These are phyloP conservation scores for Anisogramma anomala DNA, from an alignment of 2,329 filamentous ascomycete species.

Conservation along the genomic window DNA sequence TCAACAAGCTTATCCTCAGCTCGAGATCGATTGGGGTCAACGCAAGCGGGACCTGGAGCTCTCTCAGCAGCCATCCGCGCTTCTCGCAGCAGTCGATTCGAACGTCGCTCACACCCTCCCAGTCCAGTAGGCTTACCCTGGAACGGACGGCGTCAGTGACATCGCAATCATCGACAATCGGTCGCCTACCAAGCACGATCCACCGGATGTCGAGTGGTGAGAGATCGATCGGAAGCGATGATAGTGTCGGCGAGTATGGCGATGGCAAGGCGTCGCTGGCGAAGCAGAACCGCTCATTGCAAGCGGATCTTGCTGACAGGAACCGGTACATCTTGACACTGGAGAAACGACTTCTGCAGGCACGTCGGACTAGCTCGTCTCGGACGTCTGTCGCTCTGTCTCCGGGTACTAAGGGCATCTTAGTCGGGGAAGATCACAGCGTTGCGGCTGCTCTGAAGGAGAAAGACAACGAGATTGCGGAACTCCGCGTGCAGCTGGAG, in stretches of 20 bases:
- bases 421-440: slow-evolving; percentile 70
- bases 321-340: slow-evolving; percentile 91
- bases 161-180: slow-evolving; percentile 50
- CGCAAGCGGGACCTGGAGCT: slow-evolving; percentile 57
- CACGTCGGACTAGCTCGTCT: slow-evolving; percentile 78
- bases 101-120: slow-evolving; percentile 53
- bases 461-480: slow-evolving; percentile 85
- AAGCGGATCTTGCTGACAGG: slow-evolving; percentile 92
- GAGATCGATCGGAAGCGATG: slow-evolving; percentile 44
- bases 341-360: slow-evolving; percentile 84
- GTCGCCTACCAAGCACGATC: slow-evolving; percentile 35
- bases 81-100: slow-evolving; percentile 52
- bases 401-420: slow-evolving; percentile 47
- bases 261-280: slow-evolving; percentile 73
- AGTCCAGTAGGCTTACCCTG: slow-evolving; percentile 36
- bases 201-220: slow-evolving; percentile 32
- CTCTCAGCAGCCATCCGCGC: slow-evolving; percentile 51
- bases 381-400: slow-evolving; percentile 67
- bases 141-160: slow-evolving; percentile 57
- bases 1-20: slow-evolving; percentile 88
- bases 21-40: slow-evolving; percentile 96
- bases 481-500: slow-evolving; percentile 77
- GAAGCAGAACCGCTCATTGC: slow-evolving; percentile 82
- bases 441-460: slow-evolving; percentile 64
- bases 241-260: slow-evolving; percentile 68